These are phyloP conservation scores for Inonotus obliquus DNA, from an alignment of 1,284 basidiomycete species.

Conservation along the genomic window DNA sequence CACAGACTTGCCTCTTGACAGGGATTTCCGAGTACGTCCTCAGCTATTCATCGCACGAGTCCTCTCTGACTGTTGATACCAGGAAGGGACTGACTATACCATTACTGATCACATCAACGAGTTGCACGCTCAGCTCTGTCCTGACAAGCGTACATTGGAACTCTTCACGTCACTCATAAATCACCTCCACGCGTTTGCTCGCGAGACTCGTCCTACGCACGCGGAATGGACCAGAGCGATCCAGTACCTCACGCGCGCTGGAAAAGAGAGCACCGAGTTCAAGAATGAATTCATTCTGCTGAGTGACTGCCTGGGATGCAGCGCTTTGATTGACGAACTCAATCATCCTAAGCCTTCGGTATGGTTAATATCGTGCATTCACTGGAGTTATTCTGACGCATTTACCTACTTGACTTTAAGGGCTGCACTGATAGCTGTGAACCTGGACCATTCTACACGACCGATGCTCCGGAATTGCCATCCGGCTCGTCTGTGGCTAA, in stretches of 20 bases:
- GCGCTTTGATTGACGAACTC: constrained; percentile 36
- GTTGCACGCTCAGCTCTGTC: constrained; percentile 31
- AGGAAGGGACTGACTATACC: constrained; percentile 16
- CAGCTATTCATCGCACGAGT: not conserved
- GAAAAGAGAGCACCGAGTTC: constrained; percentile 35
- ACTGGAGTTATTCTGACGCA: not conserved
- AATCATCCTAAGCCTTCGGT: constrained; percentile 35
- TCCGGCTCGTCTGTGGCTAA: constrained; percentile 34
- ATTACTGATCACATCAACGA: constrained; percentile 25
- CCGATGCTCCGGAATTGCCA: constrained; percentile 33
- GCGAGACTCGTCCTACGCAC: constrained; percentile 35
- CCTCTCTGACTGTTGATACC: not conserved
- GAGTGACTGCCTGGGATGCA: constrained; percentile 37
- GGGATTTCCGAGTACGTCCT: constrained; percentile 30
- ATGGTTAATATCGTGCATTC: constrained; percentile 2
- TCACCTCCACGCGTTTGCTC: constrained; percentile 37
- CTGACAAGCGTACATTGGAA: constrained; percentile 32
- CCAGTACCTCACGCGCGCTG: constrained; percentile 33
- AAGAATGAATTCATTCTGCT: constrained; percentile 41
- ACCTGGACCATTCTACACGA: constrained; percentile 37
- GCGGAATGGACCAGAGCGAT: constrained; percentile 35
- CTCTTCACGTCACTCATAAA: constrained; percentile 34
- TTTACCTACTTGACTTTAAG: constrained; percentile 17
- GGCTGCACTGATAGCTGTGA: constrained; percentile 37
- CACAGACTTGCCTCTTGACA: constrained; percentile 32